These are phyloP conservation scores for Micromonas pusilla DNA, from an alignment of 139 green algal genomes.

Conservation along the genomic window DNA sequence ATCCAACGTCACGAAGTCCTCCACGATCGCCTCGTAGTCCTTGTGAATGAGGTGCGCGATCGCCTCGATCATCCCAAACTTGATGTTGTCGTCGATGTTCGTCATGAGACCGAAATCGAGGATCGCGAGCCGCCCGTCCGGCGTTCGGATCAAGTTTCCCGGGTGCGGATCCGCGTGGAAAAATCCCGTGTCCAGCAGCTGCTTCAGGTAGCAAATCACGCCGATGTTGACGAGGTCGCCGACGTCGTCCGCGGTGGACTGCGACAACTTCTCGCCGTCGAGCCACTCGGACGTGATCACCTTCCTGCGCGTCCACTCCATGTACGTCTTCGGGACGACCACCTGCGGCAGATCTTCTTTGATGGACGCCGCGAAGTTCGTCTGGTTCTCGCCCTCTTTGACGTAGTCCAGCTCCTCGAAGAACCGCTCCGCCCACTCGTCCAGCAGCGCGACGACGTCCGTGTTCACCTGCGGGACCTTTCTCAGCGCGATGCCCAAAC, in stretches of 20 bases:
- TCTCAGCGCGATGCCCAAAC: conserved; percentile 39
- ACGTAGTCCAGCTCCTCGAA: conserved; percentile 99
- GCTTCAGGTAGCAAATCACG: conserved; percentile 97
- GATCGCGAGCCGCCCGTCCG: conserved; percentile 87
- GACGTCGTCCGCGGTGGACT: conserved; percentile 79
- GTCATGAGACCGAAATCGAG: conserved; percentile 90
- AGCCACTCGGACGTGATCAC: conserved; percentile 84
- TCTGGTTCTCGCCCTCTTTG: conserved; percentile 79
- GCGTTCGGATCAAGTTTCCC: conserved; percentile 92
- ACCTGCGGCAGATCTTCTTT: conserved; percentile 88
- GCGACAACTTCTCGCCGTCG: conserved; percentile 69
- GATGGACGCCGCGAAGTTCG: conserved; percentile 79
- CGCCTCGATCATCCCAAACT: conserved; percentile 98
- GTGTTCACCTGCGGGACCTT: conserved; percentile 35
- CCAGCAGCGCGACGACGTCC: conserved; percentile 90
- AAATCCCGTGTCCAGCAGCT: conserved; percentile 77
- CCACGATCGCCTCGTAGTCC: conserved; percentile 87
- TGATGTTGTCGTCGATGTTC: conserved; percentile 77
- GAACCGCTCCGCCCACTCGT: conserved; percentile 94
- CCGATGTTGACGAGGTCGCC: conserved; percentile 89
- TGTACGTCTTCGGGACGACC: conserved; percentile 82
- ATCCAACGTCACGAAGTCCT: conserved; percentile 96
- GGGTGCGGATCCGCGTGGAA: conserved; percentile 60
- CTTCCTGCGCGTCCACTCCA: conserved; percentile 69
- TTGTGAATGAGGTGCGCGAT: conserved; percentile 96